Base-by-base conservation (phyloP, 768 basidiomycete species). In the Naganishia onofrii region DNA sequence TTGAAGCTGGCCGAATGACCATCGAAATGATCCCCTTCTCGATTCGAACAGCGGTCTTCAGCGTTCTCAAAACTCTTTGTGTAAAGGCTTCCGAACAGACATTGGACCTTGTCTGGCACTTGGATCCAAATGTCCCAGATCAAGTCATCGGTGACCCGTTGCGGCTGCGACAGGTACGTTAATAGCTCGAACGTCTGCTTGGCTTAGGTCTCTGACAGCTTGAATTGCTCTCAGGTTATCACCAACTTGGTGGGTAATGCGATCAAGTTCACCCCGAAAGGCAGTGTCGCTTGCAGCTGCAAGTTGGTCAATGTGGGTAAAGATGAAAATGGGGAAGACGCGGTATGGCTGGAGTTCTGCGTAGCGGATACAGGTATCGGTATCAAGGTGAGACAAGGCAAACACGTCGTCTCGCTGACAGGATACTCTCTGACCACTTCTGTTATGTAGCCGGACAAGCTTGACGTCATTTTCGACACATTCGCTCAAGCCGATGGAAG, bases 11-110 rank as follows among this genome's bases (percentile, higher is more conserved):
- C 54, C 90, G 95, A 15, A 99, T 99, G 96, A 98, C 93, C 1
- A 96, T 99, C 90, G 96, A 99, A 82, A 89, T 92, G 32, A 95
- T 97, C n/a, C 90, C 94, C 1, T 99, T 95, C 82, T 97, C 94
- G 12, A 85, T 97, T 32, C 90, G 96, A n/a, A 89, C 93, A 74
- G 95, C 92, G 3, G 92, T 97, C 51, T 98, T 97, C 76, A 92
- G 93, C 32, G 96, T 98, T 71, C 86, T 98, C 77, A 99, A 99
- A 83, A 98, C 95, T 0, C 86, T 99, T 69, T 94, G 97, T 76
- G 93, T 97, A 63, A 93, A 94, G 55, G 96, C 95, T 1, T 91
- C 93, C 0, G 94, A 98, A 81, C 94, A 93, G 82, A 92, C 94
- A 75, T 84, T 99, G 70, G 94, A 97, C 80, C 86, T 99, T 64